These are phyloP conservation scores for Peronosclerospora sorghi DNA, from an alignment of 352 stramenopile species.

Conservation along the genomic window DNA sequence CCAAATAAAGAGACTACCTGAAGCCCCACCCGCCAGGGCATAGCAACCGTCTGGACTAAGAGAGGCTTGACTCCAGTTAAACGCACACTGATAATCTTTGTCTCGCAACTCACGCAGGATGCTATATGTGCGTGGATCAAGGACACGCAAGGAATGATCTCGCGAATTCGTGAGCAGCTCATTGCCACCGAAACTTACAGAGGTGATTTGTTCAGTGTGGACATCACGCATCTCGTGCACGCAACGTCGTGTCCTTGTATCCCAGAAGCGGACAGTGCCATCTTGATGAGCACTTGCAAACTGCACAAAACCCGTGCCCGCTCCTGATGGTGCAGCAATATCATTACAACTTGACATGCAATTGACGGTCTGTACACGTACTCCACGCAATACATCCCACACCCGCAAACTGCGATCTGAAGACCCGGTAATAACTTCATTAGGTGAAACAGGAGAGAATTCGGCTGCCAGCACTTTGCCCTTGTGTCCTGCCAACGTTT, in stretches of 20 bases:
- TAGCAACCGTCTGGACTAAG: conserved; percentile 60
- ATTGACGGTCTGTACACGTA: conserved; percentile 61
- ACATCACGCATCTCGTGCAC: conserved; percentile 43
- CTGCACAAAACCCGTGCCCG: conserved; percentile 31
- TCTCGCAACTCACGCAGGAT: conserved; percentile 34
- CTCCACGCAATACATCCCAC: conserved; percentile 57
- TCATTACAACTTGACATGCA: conserved; percentile 79
- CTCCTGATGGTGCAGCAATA: conserved; percentile 32
- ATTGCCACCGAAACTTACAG: conserved; percentile 47
- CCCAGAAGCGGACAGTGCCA: conserved; percentile 68
- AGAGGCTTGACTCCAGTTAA: conserved; percentile 72
- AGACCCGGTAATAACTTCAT: conserved; percentile 69
- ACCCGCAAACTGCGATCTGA: conserved; percentile 67
- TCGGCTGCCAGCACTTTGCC: conserved; percentile 73
- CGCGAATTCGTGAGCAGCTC: conserved; percentile 66
- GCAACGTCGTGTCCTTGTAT: conserved; percentile 41
- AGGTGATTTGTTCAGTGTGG: conserved; percentile 63
- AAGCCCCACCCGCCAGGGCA: conserved; percentile 39
- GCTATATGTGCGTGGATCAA: conserved; percentile 58
- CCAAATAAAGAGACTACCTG: conserved; percentile 56
- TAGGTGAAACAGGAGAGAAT: conserved; percentile 43
- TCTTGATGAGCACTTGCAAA: conserved; percentile 76
- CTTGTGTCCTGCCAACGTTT: conserved; percentile 78
- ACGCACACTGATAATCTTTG: conserved; percentile 51
- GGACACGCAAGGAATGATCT: conserved; percentile 54